These are phyloP conservation scores for Zymoseptoria tritici DNA, from an alignment of 2,329 filamentous ascomycete species.

Conservation along the genomic window DNA sequence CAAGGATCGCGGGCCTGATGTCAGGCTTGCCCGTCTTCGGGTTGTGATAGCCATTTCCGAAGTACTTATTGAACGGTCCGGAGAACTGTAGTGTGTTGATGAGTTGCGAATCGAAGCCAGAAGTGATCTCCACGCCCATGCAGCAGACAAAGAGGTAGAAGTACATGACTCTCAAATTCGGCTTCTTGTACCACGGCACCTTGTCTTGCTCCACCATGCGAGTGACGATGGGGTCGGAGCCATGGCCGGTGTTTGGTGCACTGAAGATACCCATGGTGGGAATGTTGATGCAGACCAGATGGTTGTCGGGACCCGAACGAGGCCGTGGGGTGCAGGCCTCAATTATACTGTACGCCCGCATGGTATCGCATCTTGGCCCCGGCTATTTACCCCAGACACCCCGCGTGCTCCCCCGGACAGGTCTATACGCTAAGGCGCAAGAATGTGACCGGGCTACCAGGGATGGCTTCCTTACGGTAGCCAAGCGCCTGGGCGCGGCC, in stretches of 20 bases:
- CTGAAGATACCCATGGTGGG: not conserved
- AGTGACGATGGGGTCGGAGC: conserved; percentile 17
- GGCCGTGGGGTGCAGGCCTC: not conserved
- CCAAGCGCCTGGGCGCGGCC: not conserved
- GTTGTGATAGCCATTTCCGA: conserved; percentile 31
- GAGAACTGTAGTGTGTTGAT: conserved; percentile 18
- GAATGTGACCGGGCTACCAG: not conserved
- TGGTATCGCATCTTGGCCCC: not conserved
- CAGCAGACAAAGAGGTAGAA: conserved; percentile 52
- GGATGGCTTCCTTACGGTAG: not conserved
- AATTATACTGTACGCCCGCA: not conserved
- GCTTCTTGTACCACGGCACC: conserved; percentile 51
- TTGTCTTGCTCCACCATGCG: conserved; percentile 33
- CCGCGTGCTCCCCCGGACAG: not conserved
- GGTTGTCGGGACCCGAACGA: not conserved
- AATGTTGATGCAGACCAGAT: not conserved
- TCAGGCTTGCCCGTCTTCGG: not conserved
- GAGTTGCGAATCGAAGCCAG: conserved; percentile 50
- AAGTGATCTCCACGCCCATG: conserved; percentile 57
- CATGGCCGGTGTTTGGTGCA: not conserved
- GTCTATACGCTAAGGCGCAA: not conserved
- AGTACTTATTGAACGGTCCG: conserved; percentile 26
- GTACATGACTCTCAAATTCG: conserved; percentile 51
- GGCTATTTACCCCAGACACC: not conserved
- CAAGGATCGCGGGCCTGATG: conserved; percentile 37